Conservation (phyloP, 2,329 filamentous ascomycete genomes). For the Colletotrichum somersetense region DNA sequence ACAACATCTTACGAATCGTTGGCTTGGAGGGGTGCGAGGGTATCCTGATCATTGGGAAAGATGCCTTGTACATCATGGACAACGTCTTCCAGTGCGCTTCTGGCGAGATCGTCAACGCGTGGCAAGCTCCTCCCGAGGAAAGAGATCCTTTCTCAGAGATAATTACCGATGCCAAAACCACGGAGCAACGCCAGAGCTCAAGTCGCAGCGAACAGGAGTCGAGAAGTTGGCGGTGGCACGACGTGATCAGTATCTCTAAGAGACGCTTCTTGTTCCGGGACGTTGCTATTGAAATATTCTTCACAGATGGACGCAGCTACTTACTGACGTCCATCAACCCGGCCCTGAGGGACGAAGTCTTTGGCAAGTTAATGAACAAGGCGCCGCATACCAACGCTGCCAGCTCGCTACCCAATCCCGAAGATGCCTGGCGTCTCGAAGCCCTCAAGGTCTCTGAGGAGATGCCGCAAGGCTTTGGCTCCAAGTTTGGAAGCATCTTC, state of each 20-base stretch:
- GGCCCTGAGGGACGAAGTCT: slow-evolving; percentile 81
- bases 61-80: slow-evolving; percentile 93
- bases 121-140: slow-evolving; percentile 92
- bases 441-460: slow-evolving; percentile 78
- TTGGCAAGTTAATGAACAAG: slow-evolving; percentile 79
- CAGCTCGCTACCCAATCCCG: slow-evolving; percentile 78
- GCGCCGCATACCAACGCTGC: slow-evolving; percentile 83
- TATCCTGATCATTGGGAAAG: slow-evolving; percentile 91
- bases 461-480: slow-evolving; percentile 75
- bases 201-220: slow-evolving; percentile 80
- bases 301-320: slow-evolving; percentile 96
- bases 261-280: slow-evolving; percentile 95
- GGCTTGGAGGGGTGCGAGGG: slow-evolving; percentile 95
- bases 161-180: slow-evolving; percentile 78
- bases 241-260: slow-evolving; percentile 96
- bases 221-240: slow-evolving; percentile 92
- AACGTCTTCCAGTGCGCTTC: slow-evolving; percentile 96
- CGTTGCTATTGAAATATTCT: slow-evolving; percentile 97
- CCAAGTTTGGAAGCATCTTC: slow-evolving; percentile 93
- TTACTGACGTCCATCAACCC: slow-evolving; percentile 86
- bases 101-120: slow-evolving; percentile 96
- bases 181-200: slow-evolving; percentile 71
- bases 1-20: slow-evolving; percentile 94
- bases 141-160: slow-evolving; percentile 96
- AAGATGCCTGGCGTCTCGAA: slow-evolving; percentile 93